Percentiles rank a stretch among this genome's conserved stretches.
phyloP scores from a whole-genome alignment of 352 stramenopile genomes.

The Globisporangium nunn region DNA sequence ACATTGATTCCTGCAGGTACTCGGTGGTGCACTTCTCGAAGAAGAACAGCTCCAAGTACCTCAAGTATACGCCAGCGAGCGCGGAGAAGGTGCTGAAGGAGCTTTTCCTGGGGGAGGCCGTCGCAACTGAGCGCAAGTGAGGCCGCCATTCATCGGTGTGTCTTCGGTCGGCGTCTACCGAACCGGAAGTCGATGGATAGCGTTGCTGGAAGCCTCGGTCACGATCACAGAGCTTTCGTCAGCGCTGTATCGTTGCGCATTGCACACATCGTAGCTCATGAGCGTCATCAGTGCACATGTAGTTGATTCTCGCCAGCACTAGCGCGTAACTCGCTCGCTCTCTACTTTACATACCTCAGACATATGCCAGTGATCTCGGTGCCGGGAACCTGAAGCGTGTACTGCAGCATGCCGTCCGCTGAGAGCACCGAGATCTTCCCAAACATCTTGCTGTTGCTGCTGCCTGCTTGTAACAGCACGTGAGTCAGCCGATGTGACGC shows the following conservation, averaged over 20 bases:
- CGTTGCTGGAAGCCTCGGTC: slow-evolving; percentile 73
- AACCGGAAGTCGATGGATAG: slow-evolving; percentile 42
- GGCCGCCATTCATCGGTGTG: not conserved
- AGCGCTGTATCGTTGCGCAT: slow-evolving; percentile 16
- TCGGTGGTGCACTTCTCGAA: slow-evolving; percentile 89
- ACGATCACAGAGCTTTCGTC: slow-evolving; percentile 58
- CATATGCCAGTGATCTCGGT: slow-evolving; percentile 74
- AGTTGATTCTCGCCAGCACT: not conserved
- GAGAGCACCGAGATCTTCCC: slow-evolving; percentile 69
- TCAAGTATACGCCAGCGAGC: slow-evolving; percentile 84
- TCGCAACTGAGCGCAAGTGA: slow-evolving; percentile 13
- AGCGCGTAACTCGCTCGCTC: not conserved
- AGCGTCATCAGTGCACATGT: not conserved
- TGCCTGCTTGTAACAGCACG: slow-evolving; percentile 3
- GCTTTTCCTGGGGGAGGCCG: slow-evolving; percentile 60
- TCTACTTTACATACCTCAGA: slow-evolving; percentile 31
- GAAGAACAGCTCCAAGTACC: slow-evolving; percentile 85
- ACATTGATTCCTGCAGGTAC: slow-evolving; percentile 41
- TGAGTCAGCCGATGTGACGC: not conserved
- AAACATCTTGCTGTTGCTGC: slow-evolving; percentile 19
- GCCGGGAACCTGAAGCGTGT: slow-evolving; percentile 48
- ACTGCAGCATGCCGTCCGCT: slow-evolving; percentile 33
- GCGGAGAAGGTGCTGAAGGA: slow-evolving; percentile 78
- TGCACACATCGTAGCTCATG: not conserved
- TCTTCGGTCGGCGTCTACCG: slow-evolving; percentile 9